Base-by-base conservation (phyloP, 257 asterid species). In the Jaltomata sinuosa region DNA sequence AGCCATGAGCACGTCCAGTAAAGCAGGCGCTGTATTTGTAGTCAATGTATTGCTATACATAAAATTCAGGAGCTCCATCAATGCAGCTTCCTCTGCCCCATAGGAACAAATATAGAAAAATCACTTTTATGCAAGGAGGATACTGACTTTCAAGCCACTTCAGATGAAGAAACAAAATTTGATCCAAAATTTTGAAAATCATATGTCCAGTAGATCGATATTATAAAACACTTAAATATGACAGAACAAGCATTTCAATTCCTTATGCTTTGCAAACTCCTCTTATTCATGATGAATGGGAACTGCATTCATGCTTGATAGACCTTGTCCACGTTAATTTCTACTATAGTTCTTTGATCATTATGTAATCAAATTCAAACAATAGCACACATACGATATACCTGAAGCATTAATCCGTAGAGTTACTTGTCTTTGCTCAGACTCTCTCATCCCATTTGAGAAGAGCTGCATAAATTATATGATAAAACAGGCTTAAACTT, bases 1-100 rank as follows among this genome's bases (percentile, higher is more conserved):
- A 78, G 86, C 86, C 88, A 86, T 83, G 49, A 86, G 84, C 49
- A 86, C 84, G 19, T 86, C 88, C 69, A 86, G 82, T 52, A 86
- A 83, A 9, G 83, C 84, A 55, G 85, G 88, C 0, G 80, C 83
- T 42, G 85, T 71, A 38, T 45, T 53, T 61, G 79, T 32, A 27
- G 88, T 64, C 36, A 86, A 55, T 25, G 82, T 83, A 86, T 83
- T 86, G 81, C 86, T 83, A 68, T 86, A 86, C 86, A 86, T 86
- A 45, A 86, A 86, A 79, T 83, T 86, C 42, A 86, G 79, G 64
- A 83, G 88, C 79, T 86, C 88, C 88, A 55, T 83, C 59, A 86
- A 54, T 5, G 86, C 86, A 83, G 84, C 81, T 86, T 86, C 88
- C 82, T 86, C 88, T 86, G 86, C 31, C 57, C 83, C 87, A 85